phyloP scores from a whole-genome alignment of 2,329 filamentous ascomycete species.

The Madurella fahalii region DNA sequence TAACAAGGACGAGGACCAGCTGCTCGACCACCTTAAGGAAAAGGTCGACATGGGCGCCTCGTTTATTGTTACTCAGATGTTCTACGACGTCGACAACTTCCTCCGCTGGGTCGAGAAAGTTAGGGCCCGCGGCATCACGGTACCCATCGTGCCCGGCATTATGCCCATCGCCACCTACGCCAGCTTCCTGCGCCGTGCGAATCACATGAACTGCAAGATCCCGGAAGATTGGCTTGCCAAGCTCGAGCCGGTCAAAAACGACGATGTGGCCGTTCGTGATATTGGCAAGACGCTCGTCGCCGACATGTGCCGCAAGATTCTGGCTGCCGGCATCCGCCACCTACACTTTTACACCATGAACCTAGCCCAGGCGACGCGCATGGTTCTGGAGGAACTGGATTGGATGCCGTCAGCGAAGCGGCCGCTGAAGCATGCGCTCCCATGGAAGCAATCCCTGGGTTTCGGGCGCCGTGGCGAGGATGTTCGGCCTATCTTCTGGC shows the following conservation, averaged over 20 bases:
- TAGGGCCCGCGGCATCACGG: constrained; percentile 73
- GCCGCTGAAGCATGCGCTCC: constrained; percentile 82
- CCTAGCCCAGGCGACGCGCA: constrained; percentile 84
- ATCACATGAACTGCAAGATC: constrained; percentile 84
- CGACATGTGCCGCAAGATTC: constrained; percentile 81
- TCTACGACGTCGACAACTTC: constrained; percentile 97
- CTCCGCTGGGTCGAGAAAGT: constrained; percentile 85
- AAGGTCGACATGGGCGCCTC: constrained; percentile 92
- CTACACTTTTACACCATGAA: constrained; percentile 99
- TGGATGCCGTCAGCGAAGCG: constrained; percentile 74
- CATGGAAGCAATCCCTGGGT: constrained; percentile 92
- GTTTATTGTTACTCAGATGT: constrained; percentile 99
- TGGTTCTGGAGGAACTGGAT: constrained; percentile 86
- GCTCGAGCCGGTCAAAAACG: constrained; percentile 92
- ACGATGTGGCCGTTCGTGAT: constrained; percentile 87
- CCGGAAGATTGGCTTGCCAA: constrained; percentile 76
- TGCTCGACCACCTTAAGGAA: constrained; percentile 92
- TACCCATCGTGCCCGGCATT: constrained; percentile 72
- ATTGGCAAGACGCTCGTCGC: constrained; percentile 84
- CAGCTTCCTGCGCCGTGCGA: constrained; percentile 83
- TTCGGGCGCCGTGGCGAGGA: constrained; percentile 88
- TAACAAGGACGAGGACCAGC: constrained; percentile 75
- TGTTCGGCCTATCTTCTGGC: constrained; percentile 97
- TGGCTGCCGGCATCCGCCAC: constrained; percentile 78
- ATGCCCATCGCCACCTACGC: constrained; percentile 97